A percentile compares a stretch with the other conserved stretches of the same genome.
Conservation (phyloP, 2,329 filamentous ascomycete species). For the Coniochaeta sp. region DNA sequence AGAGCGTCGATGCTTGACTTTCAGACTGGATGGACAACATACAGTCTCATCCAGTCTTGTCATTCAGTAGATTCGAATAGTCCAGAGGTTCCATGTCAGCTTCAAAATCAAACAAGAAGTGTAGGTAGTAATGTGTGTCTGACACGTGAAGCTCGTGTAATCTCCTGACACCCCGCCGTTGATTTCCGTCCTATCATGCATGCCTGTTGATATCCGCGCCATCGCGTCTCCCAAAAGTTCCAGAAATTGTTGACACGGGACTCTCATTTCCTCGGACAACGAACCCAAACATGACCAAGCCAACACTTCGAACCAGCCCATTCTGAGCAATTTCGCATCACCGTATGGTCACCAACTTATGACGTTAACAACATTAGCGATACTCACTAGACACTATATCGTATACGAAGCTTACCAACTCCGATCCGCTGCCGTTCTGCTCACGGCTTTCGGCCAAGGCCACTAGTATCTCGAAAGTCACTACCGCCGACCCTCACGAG, state of each 20-base stretch:
- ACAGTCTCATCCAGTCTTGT: not conserved
- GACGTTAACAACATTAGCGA: not conserved
- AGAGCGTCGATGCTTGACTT: not conserved
- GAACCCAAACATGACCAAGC: not conserved
- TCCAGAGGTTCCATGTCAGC: not conserved
- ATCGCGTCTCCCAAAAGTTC: constrained; percentile 1
- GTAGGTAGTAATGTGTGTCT: not conserved
- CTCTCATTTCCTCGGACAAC: not conserved
- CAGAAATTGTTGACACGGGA: not conserved
- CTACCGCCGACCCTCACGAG: not conserved
- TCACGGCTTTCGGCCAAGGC: not conserved
- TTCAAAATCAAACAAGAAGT: not conserved
- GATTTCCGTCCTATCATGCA: not conserved
- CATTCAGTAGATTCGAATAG: not conserved
- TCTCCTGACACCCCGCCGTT: not conserved
- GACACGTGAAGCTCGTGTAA: not conserved
- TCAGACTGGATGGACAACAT: not conserved
- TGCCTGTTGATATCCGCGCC: not conserved
- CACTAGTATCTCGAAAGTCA: not conserved
- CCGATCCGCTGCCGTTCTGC: not conserved
- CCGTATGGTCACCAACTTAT: not conserved
- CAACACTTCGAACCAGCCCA: not conserved
- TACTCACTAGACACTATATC: not conserved
- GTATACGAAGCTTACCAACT: not conserved
- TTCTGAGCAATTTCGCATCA: not conserved